Conservation (phyloP, 768 basidiomycete genomes). For the Pulveroboletus frians region DNA sequence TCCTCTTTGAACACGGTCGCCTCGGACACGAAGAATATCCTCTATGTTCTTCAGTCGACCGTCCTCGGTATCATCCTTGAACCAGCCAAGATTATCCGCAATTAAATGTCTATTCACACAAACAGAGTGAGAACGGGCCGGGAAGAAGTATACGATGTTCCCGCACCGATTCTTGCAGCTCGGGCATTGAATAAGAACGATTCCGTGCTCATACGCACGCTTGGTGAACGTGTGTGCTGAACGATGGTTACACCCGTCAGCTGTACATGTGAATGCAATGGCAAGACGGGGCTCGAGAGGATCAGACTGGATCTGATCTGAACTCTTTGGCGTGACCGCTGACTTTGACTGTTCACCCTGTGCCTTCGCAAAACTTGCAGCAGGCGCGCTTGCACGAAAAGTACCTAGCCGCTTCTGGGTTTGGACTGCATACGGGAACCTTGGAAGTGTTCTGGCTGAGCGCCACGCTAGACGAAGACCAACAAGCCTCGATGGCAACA, state of each 20-base stretch:
- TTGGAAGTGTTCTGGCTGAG: slow-evolving; percentile 35
- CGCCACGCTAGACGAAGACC: slow-evolving; percentile 42
- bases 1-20: slow-evolving; percentile 65
- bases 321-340: background rate
- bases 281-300: slow-evolving; percentile 57
- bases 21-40: slow-evolving; percentile 70
- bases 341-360: background rate
- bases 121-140: background rate
- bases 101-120: slow-evolving; percentile 59
- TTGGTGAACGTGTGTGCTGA: slow-evolving; percentile 87
- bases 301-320: slow-evolving; percentile 28
- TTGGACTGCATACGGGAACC: slow-evolving; percentile 31
- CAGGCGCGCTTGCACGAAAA: slow-evolving; percentile 18
- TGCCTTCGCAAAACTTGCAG: background rate
- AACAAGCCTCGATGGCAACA: slow-evolving; percentile 46
- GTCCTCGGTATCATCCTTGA: slow-evolving; percentile 72
- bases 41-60: slow-evolving; percentile 78
- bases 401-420: slow-evolving; percentile 34
- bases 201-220: slow-evolving; percentile 78
- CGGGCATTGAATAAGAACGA: slow-evolving; percentile 90
- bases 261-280: slow-evolving; percentile 86
- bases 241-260: slow-evolving; percentile 61
- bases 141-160: background rate
- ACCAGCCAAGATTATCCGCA: slow-evolving; percentile 91
- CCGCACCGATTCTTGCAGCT: slow-evolving; percentile 80